phyloP scores from a whole-genome alignment of 169 alveolate genomes.

The Plasmodium chabaudi region DNA sequence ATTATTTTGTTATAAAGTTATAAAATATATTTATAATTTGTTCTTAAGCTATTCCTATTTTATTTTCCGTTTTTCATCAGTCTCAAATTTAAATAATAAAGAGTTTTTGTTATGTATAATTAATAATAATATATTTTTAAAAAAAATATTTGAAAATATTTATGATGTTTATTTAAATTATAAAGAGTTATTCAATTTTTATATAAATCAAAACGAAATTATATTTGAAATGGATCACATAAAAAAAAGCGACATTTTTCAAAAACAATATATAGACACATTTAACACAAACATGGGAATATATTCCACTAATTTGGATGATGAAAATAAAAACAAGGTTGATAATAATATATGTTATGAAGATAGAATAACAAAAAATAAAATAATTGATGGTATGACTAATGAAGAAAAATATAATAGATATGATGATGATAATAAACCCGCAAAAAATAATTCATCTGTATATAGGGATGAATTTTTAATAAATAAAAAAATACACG shows the following conservation, averaged over 20 bases:
- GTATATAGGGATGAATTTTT: background rate
- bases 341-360: background rate
- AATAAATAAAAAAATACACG: background rate
- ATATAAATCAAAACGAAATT: slow-evolving; percentile 13
- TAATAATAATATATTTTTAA: slow-evolving; percentile 60
- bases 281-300: background rate
- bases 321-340: background rate
- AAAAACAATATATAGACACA: background rate
- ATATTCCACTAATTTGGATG: background rate
- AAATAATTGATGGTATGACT: background rate
- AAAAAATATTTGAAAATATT: slow-evolving; percentile 54
- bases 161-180: slow-evolving; percentile 22
- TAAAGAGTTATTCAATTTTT: slow-evolving; percentile 33
- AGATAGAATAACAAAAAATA: background rate
- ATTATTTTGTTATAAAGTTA: slow-evolving; percentile 44
- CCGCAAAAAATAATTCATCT: background rate
- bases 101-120: slow-evolving; percentile 31
- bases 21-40: slow-evolving; percentile 55
- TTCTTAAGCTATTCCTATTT: slow-evolving; percentile 71
- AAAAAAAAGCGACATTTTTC: background rate
- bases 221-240: slow-evolving; percentile 11
- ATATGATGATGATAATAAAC: background rate
- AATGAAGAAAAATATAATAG: background rate
- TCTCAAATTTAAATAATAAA: slow-evolving; percentile 30
- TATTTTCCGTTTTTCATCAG: slow-evolving; percentile 44